Conservation (phyloP, 129 eudicot genomes). For the Lactuca saligna region DNA sequence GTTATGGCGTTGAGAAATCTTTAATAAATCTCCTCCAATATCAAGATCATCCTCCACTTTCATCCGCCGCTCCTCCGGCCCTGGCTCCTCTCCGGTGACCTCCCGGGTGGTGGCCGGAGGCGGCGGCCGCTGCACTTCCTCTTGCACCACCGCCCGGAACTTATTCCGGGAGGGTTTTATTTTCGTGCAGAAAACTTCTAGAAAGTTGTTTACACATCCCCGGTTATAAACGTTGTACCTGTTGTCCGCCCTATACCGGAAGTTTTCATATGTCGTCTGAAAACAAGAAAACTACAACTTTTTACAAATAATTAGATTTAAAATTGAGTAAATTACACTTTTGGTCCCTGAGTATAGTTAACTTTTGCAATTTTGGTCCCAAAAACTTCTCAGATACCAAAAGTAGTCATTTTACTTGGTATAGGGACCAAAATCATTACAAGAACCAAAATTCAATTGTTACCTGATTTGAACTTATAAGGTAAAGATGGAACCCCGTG, state of each 20-base stretch:
- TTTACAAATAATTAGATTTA: neutral
- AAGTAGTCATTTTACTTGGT: neutral
- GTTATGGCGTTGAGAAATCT: slow-evolving; percentile 77
- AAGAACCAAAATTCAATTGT: neutral
- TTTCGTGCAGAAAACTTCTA: slow-evolving; percentile 62
- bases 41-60: slow-evolving; percentile 76
- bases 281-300: slow-evolving; percentile 1
- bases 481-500: slow-evolving; percentile 82
- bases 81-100: slow-evolving; percentile 34
- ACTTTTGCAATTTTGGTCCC: neutral
- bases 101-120: slow-evolving; percentile 33
- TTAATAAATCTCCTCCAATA: slow-evolving; percentile 72
- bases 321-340: neutral
- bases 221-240: slow-evolving; percentile 56
- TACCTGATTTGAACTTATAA: slow-evolving; percentile 92
- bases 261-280: slow-evolving; percentile 83
- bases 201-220: slow-evolving; percentile 62
- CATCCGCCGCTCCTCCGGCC: slow-evolving; percentile 49
- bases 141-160: slow-evolving; percentile 51
- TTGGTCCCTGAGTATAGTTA: neutral
- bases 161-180: slow-evolving; percentile 73
- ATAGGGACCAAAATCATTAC: neutral
- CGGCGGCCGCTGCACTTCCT: slow-evolving; percentile 42
- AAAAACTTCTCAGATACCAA: too few species aligned
- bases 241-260: slow-evolving; percentile 71